Percentiles rank a stretch among this genome's conserved stretches.
Conservation (phyloP, 768 basidiomycete genomes). For the Suillus weaverae region DNA sequence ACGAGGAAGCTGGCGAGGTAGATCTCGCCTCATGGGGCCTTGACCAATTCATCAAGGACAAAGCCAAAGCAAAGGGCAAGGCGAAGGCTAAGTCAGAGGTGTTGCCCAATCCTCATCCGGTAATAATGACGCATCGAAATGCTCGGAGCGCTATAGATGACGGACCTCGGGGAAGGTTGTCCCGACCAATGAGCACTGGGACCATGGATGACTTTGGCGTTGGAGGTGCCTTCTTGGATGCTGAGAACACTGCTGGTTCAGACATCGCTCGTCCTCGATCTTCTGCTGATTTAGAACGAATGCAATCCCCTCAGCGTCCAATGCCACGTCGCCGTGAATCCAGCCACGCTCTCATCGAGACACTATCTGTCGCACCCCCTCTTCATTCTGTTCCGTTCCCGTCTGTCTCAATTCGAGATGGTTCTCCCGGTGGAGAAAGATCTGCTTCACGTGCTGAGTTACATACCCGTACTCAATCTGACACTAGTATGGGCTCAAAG, state of each 20-base stretch:
- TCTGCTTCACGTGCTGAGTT: constrained; percentile 35
- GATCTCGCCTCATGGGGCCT: constrained; percentile 86
- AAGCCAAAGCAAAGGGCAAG: constrained; percentile 45
- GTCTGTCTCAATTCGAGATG: constrained; percentile 49
- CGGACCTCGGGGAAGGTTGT: constrained; percentile 39
- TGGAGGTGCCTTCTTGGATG: constrained; percentile 49
- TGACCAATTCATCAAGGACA: constrained; percentile 75
- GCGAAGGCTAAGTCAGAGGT: constrained; percentile 37
- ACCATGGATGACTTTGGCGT: constrained; percentile 53
- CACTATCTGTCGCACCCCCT: constrained; percentile 38
- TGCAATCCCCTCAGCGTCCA: constrained; percentile 41
- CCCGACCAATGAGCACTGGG: constrained; percentile 69
- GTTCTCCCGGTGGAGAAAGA: constrained; percentile 46
- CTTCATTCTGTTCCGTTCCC: constrained; percentile 67
- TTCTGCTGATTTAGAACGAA: constrained; percentile 53
- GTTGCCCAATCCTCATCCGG: constrained; percentile 47
- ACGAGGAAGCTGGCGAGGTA: constrained; percentile 61
- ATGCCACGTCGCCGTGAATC: constrained; percentile 52
- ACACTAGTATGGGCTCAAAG: constrained; percentile 51
- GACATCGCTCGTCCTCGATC: constrained; percentile 53
- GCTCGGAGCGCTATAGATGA: constrained; percentile 47
- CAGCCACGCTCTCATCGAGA: constrained; percentile 48
- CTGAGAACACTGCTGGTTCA: constrained; percentile 24
- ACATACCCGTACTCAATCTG: constrained; percentile 51
- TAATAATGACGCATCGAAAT: constrained; percentile 38